Percentiles rank a stretch among this genome's conserved stretches.
These are phyloP conservation scores for Xylaria sp. DNA, from an alignment of 495 filamentous ascomycete genomes.

Conservation along the genomic window DNA sequence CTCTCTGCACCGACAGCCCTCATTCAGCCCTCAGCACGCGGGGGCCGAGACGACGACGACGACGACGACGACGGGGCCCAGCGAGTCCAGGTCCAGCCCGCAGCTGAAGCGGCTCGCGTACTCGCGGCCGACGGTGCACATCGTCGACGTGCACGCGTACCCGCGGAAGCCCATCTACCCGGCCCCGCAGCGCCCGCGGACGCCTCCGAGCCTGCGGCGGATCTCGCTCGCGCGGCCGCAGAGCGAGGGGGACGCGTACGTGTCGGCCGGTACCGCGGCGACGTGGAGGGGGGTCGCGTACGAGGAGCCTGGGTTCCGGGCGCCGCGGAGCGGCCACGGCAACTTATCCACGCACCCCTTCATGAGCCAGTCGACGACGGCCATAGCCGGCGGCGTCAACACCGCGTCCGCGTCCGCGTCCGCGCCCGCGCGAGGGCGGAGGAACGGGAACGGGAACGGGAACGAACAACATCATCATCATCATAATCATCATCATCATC, in stretches of 20 bases:
- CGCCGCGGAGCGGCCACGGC: slow-evolving; percentile 22
- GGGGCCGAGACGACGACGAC: slow-evolving; percentile 3
- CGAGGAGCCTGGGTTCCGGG: slow-evolving; percentile 20
- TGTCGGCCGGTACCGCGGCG: background rate
- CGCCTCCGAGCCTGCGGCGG: slow-evolving; percentile 41
- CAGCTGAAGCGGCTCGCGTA: slow-evolving; percentile 41
- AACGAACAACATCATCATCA: no score
- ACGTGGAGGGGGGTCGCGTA: slow-evolving; percentile 16
- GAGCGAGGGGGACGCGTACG: slow-evolving; percentile 20
- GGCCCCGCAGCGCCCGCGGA: slow-evolving; percentile 34
- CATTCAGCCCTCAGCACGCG: slow-evolving; percentile 42
- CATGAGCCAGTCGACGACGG: slow-evolving; percentile 7
- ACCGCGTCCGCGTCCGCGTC: background rate
- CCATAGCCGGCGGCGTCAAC: background rate
- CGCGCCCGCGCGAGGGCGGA: background rate
- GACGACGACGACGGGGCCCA: background rate
- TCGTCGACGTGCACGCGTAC: slow-evolving; percentile 46
- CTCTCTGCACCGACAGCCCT: slow-evolving; percentile 35
- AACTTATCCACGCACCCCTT: slow-evolving; percentile 23
- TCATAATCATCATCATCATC: background rate
- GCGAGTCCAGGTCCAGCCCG: slow-evolving; percentile 44
- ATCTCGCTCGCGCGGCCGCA: background rate
- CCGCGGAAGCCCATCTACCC: slow-evolving; percentile 45
- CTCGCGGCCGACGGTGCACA: slow-evolving; percentile 37
- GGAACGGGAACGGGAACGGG: background rate